These are phyloP conservation scores for Monosporozyma yasuniensis DNA, from an alignment of 805 yeast genomes.

Conservation along the genomic window DNA sequence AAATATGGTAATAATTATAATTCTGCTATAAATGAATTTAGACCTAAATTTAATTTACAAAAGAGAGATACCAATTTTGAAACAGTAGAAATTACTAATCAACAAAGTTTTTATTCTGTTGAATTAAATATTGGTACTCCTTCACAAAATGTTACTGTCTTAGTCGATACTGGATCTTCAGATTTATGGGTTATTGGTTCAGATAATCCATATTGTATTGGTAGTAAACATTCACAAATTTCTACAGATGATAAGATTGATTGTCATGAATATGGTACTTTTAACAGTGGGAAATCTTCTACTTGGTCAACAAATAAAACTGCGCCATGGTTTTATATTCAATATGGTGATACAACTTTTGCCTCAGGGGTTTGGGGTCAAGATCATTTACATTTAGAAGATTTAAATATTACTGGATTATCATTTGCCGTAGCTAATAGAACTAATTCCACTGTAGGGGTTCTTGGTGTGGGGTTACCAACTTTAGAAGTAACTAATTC, in stretches of 20 bases:
- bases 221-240: background rate
- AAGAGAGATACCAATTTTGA: conserved; percentile 10
- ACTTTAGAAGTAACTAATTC: conserved; percentile 56
- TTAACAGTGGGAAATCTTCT: conserved; percentile 27
- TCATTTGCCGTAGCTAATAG: conserved; percentile 28
- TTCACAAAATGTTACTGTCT: conserved; percentile 33
- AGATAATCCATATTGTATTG: conserved; percentile 23
- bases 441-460: conserved; percentile 33
- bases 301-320: conserved; percentile 29
- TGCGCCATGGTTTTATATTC: conserved; percentile 32
- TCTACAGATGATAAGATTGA: conserved; percentile 8
- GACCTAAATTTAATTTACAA: conserved; percentile 6
- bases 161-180: conserved; percentile 63
- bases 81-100: conserved; percentile 27
- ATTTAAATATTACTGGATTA: conserved; percentile 32
- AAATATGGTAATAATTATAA: conserved; percentile 13
- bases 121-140: conserved; percentile 37
- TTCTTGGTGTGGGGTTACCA: conserved; percentile 46
- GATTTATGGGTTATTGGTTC: conserved; percentile 46
- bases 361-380: conserved; percentile 49
- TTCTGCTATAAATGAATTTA: background rate
- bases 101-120: conserved; percentile 36
- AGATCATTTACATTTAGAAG: conserved; percentile 38
- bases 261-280: conserved; percentile 36
- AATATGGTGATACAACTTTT: conserved; percentile 43